Evolutionary conservation across 352 stramenopile genomes (phyloP), one percentile per base, ranked within the genome.

Genomic region (Globisporangium barbulae): DNA sequence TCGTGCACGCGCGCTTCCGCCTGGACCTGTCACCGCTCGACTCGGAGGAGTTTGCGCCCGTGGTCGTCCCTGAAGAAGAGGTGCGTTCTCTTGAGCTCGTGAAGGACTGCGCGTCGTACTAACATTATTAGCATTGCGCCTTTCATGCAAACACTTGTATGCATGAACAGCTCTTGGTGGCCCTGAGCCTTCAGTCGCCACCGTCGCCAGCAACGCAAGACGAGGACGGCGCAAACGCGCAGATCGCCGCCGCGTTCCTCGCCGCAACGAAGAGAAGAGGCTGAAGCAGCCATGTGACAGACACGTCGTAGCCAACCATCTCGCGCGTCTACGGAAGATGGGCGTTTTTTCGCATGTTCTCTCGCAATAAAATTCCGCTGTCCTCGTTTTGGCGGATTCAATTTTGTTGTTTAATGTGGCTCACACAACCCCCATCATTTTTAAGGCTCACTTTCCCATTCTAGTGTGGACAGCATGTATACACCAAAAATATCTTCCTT

Each of bases 31-130:
- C 56, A 7, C 21, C 45, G 2, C 61, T 65, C 6, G 71, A 73
- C 17, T 35, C 59, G 28, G 75, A 78, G 22, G 76, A 85, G 59
- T 80, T 80, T n/a, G 71, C 76, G 12, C 76, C 79, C 3, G 79
- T 86, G 4, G 54, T 85, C 41, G 75, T 86, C 42, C 31, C 68
- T 2, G 48, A 67, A 13, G 61, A 77, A 50, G 78, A 83, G 74
- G 75, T 87, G 56, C 47, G 61, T 61, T 35, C 19, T 1, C 5
- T n/a, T 17, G 6, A 21, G 35, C 3, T 31, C 13, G 17, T 25
- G n/a, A 48, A 15, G 17, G 35, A 47, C 44, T 53, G 28, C 22
- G 13, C 25, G 25, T 2, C 2, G 25, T 28, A 28, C 25, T 28
- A 28, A 28, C 25, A 28, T 28, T 28, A 28, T 28, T 28, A 28